Evolutionary conservation across 768 basidiomycete species (phyloP).

Genomic region (Phylloporus arenicola): DNA sequence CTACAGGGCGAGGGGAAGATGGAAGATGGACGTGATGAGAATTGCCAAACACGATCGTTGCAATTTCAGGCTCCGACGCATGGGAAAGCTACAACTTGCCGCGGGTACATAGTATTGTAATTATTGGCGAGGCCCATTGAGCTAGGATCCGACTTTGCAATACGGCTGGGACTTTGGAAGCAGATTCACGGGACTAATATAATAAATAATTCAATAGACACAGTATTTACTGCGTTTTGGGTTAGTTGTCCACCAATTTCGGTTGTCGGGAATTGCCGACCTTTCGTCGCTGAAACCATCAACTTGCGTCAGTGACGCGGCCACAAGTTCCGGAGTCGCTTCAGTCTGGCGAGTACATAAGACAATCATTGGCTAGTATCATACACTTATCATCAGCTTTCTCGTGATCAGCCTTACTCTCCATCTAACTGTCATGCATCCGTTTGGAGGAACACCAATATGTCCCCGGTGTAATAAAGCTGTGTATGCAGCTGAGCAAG

Average conservation of each 20-base stretch:
- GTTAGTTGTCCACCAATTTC: background rate
- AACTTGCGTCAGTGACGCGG: background rate
- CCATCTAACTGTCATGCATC: slow-evolving; percentile 45
- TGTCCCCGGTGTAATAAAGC: slow-evolving; percentile 72
- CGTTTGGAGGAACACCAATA: slow-evolving; percentile 63
- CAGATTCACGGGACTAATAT: background rate
- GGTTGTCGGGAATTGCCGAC: slow-evolving; percentile 17
- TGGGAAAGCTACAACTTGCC: slow-evolving; percentile 15
- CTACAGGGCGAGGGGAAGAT: slow-evolving; percentile 17
- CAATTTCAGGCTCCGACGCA: slow-evolving; percentile 40
- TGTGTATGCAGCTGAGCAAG: slow-evolving; percentile 90
- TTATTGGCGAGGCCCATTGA: background rate
- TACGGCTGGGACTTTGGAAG: background rate
- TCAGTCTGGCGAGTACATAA: slow-evolving; percentile 10
- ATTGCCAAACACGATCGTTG: slow-evolving; percentile 20
- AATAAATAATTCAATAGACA: background rate
- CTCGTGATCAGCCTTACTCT: slow-evolving; percentile 2
- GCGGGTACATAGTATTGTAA: background rate
- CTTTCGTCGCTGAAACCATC: background rate
- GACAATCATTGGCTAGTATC: background rate
- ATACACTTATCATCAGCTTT: slow-evolving; percentile 1
- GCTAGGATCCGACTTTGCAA: background rate
- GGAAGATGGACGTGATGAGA: slow-evolving; percentile 23
- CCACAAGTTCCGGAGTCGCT: background rate
- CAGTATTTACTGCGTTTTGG: background rate